phyloP scores from a whole-genome alignment of 2,329 filamentous ascomycete genomes.

The Colletotrichum lupini region DNA sequence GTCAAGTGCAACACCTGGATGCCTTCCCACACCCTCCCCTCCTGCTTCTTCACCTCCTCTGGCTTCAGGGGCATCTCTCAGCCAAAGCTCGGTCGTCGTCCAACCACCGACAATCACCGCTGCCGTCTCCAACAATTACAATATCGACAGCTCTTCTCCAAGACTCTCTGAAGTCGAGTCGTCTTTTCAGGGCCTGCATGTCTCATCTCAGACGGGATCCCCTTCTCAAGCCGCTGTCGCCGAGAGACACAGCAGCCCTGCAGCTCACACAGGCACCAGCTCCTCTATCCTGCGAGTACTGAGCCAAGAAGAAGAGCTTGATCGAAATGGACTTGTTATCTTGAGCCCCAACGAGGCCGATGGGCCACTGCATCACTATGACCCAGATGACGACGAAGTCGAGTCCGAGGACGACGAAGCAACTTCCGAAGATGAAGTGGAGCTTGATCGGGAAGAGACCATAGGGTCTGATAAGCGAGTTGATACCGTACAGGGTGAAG shows the following conservation, averaged over 20 bases:
- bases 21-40: neutral
- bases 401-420: conserved; percentile 18
- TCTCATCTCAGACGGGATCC: neutral
- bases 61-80: neutral
- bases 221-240: neutral
- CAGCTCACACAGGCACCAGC: neutral
- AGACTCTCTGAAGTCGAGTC: neutral
- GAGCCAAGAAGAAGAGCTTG: neutral
- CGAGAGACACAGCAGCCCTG: too few species aligned
- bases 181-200: neutral
- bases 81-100: neutral
- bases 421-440: neutral
- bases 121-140: neutral
- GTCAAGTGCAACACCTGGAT: neutral
- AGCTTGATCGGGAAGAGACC: neutral
- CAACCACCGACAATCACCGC: neutral
- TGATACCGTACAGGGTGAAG: neutral
- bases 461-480: neutral
- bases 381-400: conserved; percentile 29
- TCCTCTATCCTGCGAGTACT: neutral
- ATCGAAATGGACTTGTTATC: neutral
- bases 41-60: neutral
- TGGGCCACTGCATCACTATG: neutral
- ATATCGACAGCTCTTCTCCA: neutral
- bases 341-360: neutral